Evolutionary conservation across 2,329 filamentous ascomycete genomes (phyloP), one percentile per base, ranked within the genome.

Genomic region (Diaporthe batatas): DNA sequence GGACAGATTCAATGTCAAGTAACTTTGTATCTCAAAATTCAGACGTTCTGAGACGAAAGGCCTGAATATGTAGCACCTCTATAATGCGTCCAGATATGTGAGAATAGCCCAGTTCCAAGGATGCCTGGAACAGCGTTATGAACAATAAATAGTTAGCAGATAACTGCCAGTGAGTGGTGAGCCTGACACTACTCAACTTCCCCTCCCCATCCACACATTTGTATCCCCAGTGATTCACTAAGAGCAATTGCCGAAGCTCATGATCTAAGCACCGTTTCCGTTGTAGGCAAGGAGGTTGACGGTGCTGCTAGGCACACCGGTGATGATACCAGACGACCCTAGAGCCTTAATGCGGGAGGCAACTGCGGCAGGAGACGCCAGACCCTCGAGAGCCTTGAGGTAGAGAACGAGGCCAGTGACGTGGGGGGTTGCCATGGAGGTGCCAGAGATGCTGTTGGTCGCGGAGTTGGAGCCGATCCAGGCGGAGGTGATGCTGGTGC

Each of bases 341-440:
- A 72, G 51, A 18, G 59, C 62, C 71, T 70, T 67, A 39, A 72
- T 57, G 58, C 68, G 68, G 34, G 68, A 29, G 57, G 59, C 42
- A n/a, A 62, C 59, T 1, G 68, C 11, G 34, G 68, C 68, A 18
- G 68, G 68, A 18, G 68, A 18, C 8, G 68, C 23, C 16, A 71
- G 68, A 11, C 68, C 68, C 62, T 67, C 62, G 29, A 67, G 62
- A 12, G 68, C 68, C 57, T 71, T 71, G 23, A 71, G 68, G 54
- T 59, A 59, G 21, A 70, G 39, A 18, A 86, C 88, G 21, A 92
- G 79, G 16, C 91, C 91, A 34, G 88, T 84, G 69, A 92, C 83
- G 77, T 91, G 90, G 0, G 90, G 90, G 5, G 85, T 82, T 1
- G 90, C 88, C 90, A 91, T 91, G 44, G 86, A 90, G 6, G 91